A percentile compares a stretch with the other conserved stretches of the same genome.
phyloP scores from a whole-genome alignment of 2,329 filamentous ascomycete species.

The Penicillium sp. region DNA sequence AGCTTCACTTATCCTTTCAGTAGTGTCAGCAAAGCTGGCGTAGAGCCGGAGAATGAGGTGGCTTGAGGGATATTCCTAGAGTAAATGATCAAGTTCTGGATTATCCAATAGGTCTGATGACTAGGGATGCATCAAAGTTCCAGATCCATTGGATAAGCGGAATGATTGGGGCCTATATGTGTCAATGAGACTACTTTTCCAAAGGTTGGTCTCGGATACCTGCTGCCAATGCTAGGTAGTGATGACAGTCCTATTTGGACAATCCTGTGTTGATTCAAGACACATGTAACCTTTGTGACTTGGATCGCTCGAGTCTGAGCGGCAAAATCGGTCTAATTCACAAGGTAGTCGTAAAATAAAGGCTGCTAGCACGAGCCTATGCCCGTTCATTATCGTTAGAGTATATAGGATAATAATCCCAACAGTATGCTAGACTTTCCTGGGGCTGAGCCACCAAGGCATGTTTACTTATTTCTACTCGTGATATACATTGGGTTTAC shows the following conservation, averaged over 20 bases:
- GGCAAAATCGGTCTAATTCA: neutral
- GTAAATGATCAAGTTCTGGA: neutral
- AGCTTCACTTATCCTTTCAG: neutral
- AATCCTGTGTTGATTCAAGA: neutral
- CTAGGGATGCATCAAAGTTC: constrained; percentile 19
- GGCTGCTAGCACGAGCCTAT: too few relatives aligned
- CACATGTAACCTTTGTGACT: neutral
- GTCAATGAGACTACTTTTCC: neutral
- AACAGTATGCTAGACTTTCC: neutral
- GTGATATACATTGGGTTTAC: neutral
- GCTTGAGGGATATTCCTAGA: constrained; percentile 9
- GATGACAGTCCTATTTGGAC: neutral
- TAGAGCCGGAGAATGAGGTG: neutral
- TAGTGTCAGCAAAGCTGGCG: constrained; percentile 15
- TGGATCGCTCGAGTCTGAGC: neutral
- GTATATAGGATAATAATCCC: neutral
- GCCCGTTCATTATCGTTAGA: neutral
- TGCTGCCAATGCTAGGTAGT: neutral
- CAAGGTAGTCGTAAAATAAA: neutral
- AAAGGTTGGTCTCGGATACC: neutral
- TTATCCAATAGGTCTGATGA: constrained; percentile 9
- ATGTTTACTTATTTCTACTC: neutral
- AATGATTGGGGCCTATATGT: neutral
- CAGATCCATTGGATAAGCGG: neutral
- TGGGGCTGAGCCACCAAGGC: neutral